phyloP scores from a whole-genome alignment of 148 eudicot genomes.

The Simmondsia chinensis region DNA sequence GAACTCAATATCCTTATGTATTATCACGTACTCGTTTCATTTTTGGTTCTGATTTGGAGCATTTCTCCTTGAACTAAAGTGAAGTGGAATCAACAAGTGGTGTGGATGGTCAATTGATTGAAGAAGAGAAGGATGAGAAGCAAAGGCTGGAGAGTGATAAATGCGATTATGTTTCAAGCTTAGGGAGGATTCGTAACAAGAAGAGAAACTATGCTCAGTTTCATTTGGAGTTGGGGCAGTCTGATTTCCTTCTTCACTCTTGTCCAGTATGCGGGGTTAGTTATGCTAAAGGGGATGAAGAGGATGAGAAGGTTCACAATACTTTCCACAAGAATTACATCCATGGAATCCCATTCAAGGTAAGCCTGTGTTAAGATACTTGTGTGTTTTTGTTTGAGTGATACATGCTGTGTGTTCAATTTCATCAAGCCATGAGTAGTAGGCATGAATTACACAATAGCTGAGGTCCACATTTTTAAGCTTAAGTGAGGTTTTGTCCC shows the following conservation, averaged over 20 bases:
- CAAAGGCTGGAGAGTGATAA: conserved; percentile 8
- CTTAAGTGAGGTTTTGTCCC: no score
- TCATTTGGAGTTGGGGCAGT: conserved; percentile 85
- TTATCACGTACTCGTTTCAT: no score
- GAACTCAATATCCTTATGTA: no score
- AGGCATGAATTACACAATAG: no score
- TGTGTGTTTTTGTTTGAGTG: background rate
- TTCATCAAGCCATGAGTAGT: no score
- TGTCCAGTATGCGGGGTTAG: conserved; percentile 70
- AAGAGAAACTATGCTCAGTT: conserved; percentile 82
- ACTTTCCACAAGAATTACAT: conserved; percentile 67
- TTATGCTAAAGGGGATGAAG: conserved; percentile 75
- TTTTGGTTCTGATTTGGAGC: background rate
- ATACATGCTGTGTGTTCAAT: background rate
- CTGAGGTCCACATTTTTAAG: no score
- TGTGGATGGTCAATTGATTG: conserved; percentile 8
- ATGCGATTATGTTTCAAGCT: conserved; percentile 8
- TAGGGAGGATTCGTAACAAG: conserved; percentile 46
- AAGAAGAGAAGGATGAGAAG: conserved; percentile 13
- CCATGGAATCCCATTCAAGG: conserved; percentile 76
- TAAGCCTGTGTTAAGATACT: conserved; percentile 1
- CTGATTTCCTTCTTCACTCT: conserved; percentile 70
- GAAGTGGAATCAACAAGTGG: conserved; percentile 8
- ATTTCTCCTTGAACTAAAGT: background rate
- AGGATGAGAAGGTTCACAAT: conserved; percentile 69